phyloP scores from a whole-genome alignment of 495 filamentous ascomycete genomes.

The Xylaria nigripes region DNA sequence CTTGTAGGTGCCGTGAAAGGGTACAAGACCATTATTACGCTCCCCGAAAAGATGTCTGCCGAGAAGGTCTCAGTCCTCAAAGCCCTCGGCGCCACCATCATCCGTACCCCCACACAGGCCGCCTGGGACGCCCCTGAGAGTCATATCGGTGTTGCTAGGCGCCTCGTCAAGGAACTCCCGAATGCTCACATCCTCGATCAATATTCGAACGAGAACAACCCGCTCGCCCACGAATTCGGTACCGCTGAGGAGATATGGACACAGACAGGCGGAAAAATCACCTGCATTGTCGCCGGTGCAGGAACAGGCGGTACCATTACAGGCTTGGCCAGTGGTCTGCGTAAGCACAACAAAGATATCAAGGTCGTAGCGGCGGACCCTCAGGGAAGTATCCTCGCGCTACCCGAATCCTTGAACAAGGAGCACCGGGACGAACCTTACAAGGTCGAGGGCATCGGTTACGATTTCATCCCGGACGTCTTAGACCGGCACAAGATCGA shows the following conservation, averaged over 20 bases:
- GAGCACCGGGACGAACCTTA: constrained; percentile 74
- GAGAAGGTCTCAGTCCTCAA: constrained; percentile 94
- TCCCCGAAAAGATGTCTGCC: constrained; percentile 98
- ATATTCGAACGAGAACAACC: constrained; percentile 88
- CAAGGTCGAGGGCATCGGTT: constrained; percentile 98
- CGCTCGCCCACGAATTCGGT: constrained; percentile 84
- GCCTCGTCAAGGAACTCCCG: constrained; percentile 89
- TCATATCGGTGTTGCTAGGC: constrained; percentile 88
- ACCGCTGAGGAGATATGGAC: constrained; percentile 96
- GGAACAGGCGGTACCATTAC: constrained; percentile 96
- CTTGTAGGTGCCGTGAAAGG: constrained; percentile 92
- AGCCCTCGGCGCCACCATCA: constrained; percentile 92
- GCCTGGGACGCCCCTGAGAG: constrained; percentile 91
- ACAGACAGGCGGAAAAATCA: constrained; percentile 80
- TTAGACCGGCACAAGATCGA: constrained; percentile 75
- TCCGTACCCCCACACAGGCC: constrained; percentile 92
- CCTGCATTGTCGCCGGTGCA: constrained; percentile 80
- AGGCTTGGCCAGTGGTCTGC: constrained; percentile 75
- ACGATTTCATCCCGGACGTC: constrained; percentile 95
- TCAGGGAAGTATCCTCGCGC: constrained; percentile 75
- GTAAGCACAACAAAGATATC: constrained; percentile 74
- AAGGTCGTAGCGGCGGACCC: constrained; percentile 91
- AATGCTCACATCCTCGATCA: constrained; percentile 97
- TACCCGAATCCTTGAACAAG: constrained; percentile 69
- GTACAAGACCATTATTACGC: constrained; percentile 96